phyloP scores from a whole-genome alignment of 2,329 filamentous ascomycete species.

The Daldinia sp. region DNA sequence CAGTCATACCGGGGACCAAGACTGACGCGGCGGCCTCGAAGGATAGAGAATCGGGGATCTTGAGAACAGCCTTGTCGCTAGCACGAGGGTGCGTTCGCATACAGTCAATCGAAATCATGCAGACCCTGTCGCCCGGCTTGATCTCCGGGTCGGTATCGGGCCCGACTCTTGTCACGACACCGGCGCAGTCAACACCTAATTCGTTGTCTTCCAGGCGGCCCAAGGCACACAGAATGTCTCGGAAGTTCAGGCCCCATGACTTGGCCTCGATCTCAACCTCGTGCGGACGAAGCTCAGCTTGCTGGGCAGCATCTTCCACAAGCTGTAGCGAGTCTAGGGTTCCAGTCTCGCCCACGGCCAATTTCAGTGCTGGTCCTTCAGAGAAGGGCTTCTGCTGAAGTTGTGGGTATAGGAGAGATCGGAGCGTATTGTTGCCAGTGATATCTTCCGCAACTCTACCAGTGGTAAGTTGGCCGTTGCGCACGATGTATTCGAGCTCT shows the following conservation, averaged over 20 bases:
- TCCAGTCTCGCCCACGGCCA: constrained; percentile 33
- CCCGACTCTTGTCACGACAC: constrained; percentile 27
- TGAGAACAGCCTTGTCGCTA: constrained; percentile 13
- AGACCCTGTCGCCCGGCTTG: constrained; percentile 22
- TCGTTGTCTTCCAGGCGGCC: constrained; percentile 23
- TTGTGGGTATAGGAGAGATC: constrained; percentile 18
- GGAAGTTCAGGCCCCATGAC: constrained; percentile 27
- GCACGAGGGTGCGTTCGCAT: constrained; percentile 27
- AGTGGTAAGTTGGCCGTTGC: constrained; percentile 25
- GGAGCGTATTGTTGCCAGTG: constrained; percentile 21
- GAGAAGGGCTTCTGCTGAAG: constrained; percentile 25
- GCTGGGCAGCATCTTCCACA: constrained; percentile 20
- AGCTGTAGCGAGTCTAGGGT: constrained; percentile 20
- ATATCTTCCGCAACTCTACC: constrained; percentile 23
- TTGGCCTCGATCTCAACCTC: constrained; percentile 32
- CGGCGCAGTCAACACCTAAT: constrained; percentile 27
- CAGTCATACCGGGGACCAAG: constrained; percentile 21
- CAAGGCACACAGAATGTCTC: constrained; percentile 24
- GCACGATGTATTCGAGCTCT: constrained; percentile 28
- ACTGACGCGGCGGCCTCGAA: constrained; percentile 21
- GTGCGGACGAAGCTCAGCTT: constrained; percentile 16
- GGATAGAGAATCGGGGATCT: constrained; percentile 25
- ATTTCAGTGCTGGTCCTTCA: constrained; percentile 33
- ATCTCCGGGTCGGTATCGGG: constrained; percentile 1
- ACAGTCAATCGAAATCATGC: constrained; percentile 17